Conservation (phyloP, 768 basidiomycete genomes). For the Boletus huronensis region DNA sequence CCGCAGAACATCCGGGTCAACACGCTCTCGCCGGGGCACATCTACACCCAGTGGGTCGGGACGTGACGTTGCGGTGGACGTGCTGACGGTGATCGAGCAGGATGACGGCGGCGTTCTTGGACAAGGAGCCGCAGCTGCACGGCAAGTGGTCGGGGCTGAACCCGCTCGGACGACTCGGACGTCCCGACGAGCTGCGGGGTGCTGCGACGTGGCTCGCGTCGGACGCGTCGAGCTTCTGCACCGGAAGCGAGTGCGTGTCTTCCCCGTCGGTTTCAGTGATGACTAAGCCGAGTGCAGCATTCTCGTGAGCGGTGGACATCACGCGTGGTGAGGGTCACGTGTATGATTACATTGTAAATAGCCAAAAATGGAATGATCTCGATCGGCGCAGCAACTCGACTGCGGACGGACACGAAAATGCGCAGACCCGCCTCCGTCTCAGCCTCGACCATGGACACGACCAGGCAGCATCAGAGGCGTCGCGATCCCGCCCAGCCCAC, state of each 20-base stretch:
- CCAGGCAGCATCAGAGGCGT: no score
- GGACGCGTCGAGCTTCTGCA: constrained; percentile 75
- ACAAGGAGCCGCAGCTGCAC: constrained; percentile 57
- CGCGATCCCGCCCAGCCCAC: constrained; percentile 41
- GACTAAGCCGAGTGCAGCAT: no score
- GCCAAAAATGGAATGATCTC: constrained; percentile 27
- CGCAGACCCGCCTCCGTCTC: background rate
- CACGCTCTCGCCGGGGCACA: constrained; percentile 71
- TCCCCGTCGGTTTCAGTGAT: no score
- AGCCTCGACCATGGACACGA: no score
- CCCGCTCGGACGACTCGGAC: constrained; percentile 67
- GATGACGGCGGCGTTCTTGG: constrained; percentile 73
- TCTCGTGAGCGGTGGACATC: constrained; percentile 31
- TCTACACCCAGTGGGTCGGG: constrained; percentile 60
- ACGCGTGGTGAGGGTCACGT: constrained; percentile 30
- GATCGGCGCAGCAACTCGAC: constrained; percentile 34
- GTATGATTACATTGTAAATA: constrained; percentile 13
- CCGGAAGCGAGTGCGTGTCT: constrained; percentile 71
- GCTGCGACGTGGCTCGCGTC: constrained; percentile 69
- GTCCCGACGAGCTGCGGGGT: constrained; percentile 70
- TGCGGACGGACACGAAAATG: constrained; percentile 30
- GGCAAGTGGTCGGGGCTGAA: constrained; percentile 68
- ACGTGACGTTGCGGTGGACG: constrained; percentile 15
- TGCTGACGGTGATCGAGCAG: constrained; percentile 30
- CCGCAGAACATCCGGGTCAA: constrained; percentile 66